Evolutionary conservation across 306 rosid genomes (phyloP), one percentile per base, ranked within the genome.

Genomic region (Canavalia ensiformis): DNA sequence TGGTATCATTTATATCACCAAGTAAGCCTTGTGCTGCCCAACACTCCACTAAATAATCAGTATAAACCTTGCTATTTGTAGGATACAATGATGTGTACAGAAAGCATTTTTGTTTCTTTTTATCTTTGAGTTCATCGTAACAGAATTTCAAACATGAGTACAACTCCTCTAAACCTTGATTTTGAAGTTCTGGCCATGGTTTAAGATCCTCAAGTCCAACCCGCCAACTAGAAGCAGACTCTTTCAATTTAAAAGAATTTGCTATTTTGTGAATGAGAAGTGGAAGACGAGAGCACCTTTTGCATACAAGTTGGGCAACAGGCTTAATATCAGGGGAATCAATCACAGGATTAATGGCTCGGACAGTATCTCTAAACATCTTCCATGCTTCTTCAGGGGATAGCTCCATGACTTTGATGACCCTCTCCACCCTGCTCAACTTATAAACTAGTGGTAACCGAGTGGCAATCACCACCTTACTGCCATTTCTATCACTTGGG

Each of bases 1-100:
- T 74, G 4, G 6, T 8, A 8, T 57, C 49, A 72, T 71, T 56
- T 63, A 78, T 31, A 57, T 66, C 84, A 34, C 80, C 83, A 1
- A 83, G 79, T 18, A 83, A 77, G 8, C 79, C 64, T 28, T 62
- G 72, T 5, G 86, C 82, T n/a, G 70, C 68, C 82, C 76, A 86
- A 74, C 86, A 78, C 68, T 86, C 89, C 44, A 82, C 77, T 39
- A 74, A 59, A 57, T 82, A 52, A 69, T 82, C 68, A 4, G 64
- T 44, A 73, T 74, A 54, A 45, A 86, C 63, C 29, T 78, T 65
- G 75, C 31, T 67, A 0, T 86, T 64, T 28, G 69, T 79, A 1
- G 76, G 82, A 13, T 78, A 82, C 59, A 86, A 8, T 55, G 84
- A 79, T 10, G 79, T 67, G 34, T 52, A 83, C 3, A 79, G 73